Percentiles rank a stretch among this genome's conserved stretches.
Conservation (phyloP, 2,329 filamentous ascomycete species). For the Penicillium janthinellum region DNA sequence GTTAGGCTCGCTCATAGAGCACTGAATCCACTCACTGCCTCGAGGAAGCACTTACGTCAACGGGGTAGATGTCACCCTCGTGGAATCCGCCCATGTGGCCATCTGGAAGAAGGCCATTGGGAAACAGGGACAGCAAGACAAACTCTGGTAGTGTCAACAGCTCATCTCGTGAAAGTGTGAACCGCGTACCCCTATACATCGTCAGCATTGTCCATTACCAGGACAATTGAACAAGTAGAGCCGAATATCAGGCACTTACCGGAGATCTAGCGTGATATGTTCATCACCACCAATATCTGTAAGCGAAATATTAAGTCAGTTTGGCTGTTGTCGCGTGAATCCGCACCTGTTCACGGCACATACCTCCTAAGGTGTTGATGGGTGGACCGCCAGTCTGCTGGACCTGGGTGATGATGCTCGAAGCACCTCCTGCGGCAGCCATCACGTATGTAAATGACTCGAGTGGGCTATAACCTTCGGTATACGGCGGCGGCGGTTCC, state of each 20-base stretch:
- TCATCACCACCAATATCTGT: conserved; percentile 83
- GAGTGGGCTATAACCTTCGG: conserved; percentile 88
- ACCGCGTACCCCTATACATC: conserved; percentile 75
- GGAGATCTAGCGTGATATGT: conserved; percentile 90
- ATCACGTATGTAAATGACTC: conserved; percentile 94
- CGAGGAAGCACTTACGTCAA: conserved; percentile 72
- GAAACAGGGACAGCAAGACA: conserved; percentile 94
- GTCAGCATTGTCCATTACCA: conserved; percentile 17
- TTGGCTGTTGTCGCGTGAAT: background rate
- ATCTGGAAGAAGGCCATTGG: conserved; percentile 96
- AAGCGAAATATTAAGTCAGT: conserved; percentile 13
- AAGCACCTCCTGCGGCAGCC: conserved; percentile 93
- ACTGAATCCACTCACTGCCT: background rate
- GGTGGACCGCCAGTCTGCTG: conserved; percentile 85
- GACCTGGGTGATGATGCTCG: conserved; percentile 99
- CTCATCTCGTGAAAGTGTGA: conserved; percentile 92
- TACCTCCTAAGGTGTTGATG: conserved; percentile 85
- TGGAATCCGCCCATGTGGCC: conserved; percentile 92
- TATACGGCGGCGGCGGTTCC: conserved; percentile 94
- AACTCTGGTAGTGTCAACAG: conserved; percentile 95
- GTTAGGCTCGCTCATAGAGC: conserved; percentile 5
- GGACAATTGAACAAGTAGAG: background rate
- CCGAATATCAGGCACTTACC: conserved; percentile 59
- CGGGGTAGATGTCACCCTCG: conserved; percentile 91
- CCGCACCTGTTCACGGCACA: conserved; percentile 25